Evolutionary conservation across 768 basidiomycete species (phyloP).

Genomic region (Suillus fuscotomentosus): DNA sequence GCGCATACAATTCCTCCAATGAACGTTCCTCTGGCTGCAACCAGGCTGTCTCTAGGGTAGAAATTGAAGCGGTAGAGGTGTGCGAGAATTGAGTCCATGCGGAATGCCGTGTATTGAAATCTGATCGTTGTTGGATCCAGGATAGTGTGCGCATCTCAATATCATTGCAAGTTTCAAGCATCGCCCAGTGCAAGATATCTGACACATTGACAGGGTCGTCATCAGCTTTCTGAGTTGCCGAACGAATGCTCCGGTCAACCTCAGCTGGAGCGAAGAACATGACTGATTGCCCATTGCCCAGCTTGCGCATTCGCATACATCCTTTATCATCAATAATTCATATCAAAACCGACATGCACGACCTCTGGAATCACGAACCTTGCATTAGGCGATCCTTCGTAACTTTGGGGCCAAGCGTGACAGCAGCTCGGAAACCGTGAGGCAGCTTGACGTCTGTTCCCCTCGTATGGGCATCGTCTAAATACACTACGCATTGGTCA

Average conservation of each 20-base stretch:
- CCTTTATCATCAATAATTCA: conserved; percentile 24
- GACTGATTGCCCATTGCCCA: conserved; percentile 46
- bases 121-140: conserved; percentile 40
- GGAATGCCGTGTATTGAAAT: conserved; percentile 17
- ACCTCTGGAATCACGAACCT: background rate
- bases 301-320: conserved; percentile 53
- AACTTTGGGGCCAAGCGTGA: conserved; percentile 48
- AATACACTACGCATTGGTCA: background rate
- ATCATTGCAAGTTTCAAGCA: conserved; percentile 42
- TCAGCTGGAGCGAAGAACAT: conserved; percentile 46
- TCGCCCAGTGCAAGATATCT: conserved; percentile 45
- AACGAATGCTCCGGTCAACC: conserved; percentile 36
- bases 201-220: conserved; percentile 7
- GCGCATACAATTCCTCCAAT: conserved; percentile 35
- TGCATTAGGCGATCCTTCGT: conserved; percentile 40
- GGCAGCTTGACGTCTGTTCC: conserved; percentile 38
- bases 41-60: conserved; percentile 30
- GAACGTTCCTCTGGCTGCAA: conserved; percentile 39
- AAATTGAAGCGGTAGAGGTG: background rate
- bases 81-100: conserved; percentile 17
- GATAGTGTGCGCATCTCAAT: conserved; percentile 38
- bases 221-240: conserved; percentile 13
- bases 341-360: background rate
- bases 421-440: conserved; percentile 36
- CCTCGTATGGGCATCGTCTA: background rate